A percentile compares a stretch with the other conserved stretches of the same genome.
Conservation (phyloP, 192 early-diverging fungal genomes). For the Coemansia sp. region DNA sequence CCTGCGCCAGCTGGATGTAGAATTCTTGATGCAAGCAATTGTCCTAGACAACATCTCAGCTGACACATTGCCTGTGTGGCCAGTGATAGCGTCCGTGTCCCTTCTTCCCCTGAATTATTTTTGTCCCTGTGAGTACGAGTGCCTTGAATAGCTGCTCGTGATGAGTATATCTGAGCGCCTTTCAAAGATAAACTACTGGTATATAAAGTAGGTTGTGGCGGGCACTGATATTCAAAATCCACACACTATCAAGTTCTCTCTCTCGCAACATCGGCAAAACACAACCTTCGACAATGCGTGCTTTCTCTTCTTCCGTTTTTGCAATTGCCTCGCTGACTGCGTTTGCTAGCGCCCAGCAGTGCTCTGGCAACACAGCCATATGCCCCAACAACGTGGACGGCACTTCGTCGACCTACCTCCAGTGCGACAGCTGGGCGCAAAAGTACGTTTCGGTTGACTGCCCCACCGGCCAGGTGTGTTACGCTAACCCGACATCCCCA, state of each 20-base stretch:
- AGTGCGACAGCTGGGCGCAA: slow-evolving; percentile 44
- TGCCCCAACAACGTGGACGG: slow-evolving; percentile 43
- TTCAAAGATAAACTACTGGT: background rate
- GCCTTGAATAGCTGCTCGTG: background rate
- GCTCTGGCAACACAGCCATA: slow-evolving; percentile 36
- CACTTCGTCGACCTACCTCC: slow-evolving; percentile 41
- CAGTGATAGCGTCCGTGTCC: background rate
- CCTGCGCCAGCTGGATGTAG: background rate
- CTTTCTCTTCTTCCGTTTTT: slow-evolving; percentile 12
- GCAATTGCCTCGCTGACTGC: slow-evolving; percentile 13
- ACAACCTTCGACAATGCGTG: background rate
- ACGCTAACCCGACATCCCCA: slow-evolving; percentile 37
- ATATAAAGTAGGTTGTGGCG: background rate
- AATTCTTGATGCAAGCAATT: background rate
- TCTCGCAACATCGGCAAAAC: background rate
- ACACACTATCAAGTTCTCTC: background rate
- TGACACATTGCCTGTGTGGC: slow-evolving; percentile 1
- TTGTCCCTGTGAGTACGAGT: background rate
- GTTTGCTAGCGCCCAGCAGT: slow-evolving; percentile 19
- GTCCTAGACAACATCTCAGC: background rate
- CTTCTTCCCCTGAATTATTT: slow-evolving; percentile 1
- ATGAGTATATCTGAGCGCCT: background rate
- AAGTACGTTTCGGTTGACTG: slow-evolving; percentile 31
- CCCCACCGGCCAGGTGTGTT: slow-evolving; percentile 43
- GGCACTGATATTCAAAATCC: background rate